Evolutionary conservation across 495 filamentous ascomycete genomes (phyloP), one percentile per base, ranked within the genome.

Genomic region (Trichoderma reesei): DNA sequence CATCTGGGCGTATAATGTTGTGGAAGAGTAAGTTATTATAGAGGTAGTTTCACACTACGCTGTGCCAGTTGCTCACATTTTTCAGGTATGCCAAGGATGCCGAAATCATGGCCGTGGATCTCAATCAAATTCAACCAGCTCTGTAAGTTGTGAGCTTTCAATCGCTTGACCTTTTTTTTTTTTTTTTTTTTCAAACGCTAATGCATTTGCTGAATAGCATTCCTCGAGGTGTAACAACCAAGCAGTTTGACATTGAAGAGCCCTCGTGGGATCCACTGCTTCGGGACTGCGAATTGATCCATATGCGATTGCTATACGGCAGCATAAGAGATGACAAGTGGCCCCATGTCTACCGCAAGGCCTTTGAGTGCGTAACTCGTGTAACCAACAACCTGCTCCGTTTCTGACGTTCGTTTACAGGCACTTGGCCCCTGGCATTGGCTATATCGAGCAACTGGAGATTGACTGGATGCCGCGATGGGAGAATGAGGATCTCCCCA

Each of bases 1-100:
- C 5, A 93, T 96, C 59, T 96, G 92, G 92, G 82, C 85, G 26
- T 92, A 95, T 69, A 88, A 94, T 67, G 87, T 96, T 75, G 89
- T 89, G 26, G 51, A 56, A 65, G 85, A 88, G 86, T 88, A 76
- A 75, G 86, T 81, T 0, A 31, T 42, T 41, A 41, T 42, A 3
- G 18, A 36, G 3, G 14, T 34, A 13, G 39, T 7, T n/a, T 10
- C 34, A 63, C 3, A 3, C 18, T 2, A 3, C 44, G 16, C 9
- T 18, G 44, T 33, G 8, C 34, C 26, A 34, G 2, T 20, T 13
- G 51, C 51, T 56, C 20, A 56, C 26, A 36, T 1, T 14, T 0
- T 34, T 26, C 51, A 56, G 51, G 3, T 56, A 13, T 26, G 26
- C 26, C 26, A 31, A 8, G 11, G 18, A 72, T 85, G 69, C 68